Base-by-base conservation (phyloP, 1,284 basidiomycete species). In the Ceratobasidium sp. region DNA sequence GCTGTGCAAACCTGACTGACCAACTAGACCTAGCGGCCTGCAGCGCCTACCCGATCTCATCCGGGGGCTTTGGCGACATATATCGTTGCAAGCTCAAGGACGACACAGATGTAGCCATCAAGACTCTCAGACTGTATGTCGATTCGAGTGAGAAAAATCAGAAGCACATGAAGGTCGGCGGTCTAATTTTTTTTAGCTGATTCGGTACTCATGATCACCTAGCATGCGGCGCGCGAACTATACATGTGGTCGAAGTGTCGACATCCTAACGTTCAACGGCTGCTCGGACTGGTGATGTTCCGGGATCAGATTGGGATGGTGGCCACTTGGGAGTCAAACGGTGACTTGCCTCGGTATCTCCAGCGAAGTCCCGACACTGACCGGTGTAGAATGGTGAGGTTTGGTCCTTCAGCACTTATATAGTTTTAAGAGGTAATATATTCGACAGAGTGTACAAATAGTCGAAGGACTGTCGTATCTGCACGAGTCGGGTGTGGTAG, bases 261-360 rank as follows among this genome's bases (percentile, higher is more conserved):
- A 13, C 46, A 69, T n/a, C 28, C 7, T 1, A 69, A 69, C 20
- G 51, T 69, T 0, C 51, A 46, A 9, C 23, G 3, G 1, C 49
- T 69, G 67, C 23, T 69, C 13, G 67, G 67, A 13, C 46, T 69
- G 4, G 26, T 55, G 3, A 12, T 33, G 28, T 69, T 69, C n/a
- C 67, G 67, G 28, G 67, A n/a, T 10, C 51, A 69, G 12, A 69
- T 69, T 9, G 46, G 49, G n/a, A 69, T 55, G 67, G 67, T 69
- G 1, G 53, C 67, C 3, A 10, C 2, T 6, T 69, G 67, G 67
- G 46, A 46, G 28, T 3, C 18, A 20, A 51, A 69, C 49, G 67
- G 67, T 1, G 40, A 69, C 33, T 1, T 69, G 28, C 15, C 23
- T 4, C 9, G 10, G 2, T 69, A 69, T 20, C 20, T 69, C 1